These are phyloP conservation scores for Starmerella potacharoeniae DNA, from an alignment of 805 yeast species.

Conservation along the genomic window DNA sequence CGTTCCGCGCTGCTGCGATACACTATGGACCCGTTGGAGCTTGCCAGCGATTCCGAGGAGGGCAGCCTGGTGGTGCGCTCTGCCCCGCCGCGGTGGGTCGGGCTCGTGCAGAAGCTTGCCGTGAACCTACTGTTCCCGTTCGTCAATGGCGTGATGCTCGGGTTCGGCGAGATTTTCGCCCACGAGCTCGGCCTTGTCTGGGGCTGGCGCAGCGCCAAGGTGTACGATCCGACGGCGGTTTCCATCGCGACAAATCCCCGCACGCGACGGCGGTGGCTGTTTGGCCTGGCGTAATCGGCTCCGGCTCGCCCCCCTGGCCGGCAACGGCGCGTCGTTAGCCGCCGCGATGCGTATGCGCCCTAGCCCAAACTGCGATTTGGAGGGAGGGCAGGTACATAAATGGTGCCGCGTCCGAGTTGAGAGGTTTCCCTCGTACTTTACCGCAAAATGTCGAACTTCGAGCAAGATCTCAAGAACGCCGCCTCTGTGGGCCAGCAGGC, in stretches of 20 bases:
- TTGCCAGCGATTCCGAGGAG: slow-evolving; percentile 5
- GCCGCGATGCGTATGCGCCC: not conserved
- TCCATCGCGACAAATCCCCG: slow-evolving; percentile 14
- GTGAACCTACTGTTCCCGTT: slow-evolving; percentile 77
- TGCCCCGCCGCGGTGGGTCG: slow-evolving; percentile 15
- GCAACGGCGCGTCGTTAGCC: not conserved
- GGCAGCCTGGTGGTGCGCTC: not conserved
- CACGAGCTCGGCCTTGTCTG: slow-evolving; percentile 78
- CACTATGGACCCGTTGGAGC: not conserved
- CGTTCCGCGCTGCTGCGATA: not conserved
- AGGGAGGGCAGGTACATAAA: not conserved
- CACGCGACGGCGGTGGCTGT: slow-evolving; percentile 20
- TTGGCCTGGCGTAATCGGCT: slow-evolving; percentile 3
- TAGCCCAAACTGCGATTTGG: not conserved
- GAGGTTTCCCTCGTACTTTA: not conserved
- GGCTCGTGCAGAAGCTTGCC: slow-evolving; percentile 25
- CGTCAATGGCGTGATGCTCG: slow-evolving; percentile 87
- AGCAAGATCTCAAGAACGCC: slow-evolving; percentile 1
- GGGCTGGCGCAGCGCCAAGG: slow-evolving; percentile 57
- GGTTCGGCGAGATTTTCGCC: slow-evolving; percentile 89
- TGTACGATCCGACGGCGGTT: slow-evolving; percentile 18
- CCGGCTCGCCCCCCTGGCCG: no score
- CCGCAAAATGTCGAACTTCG: not conserved
- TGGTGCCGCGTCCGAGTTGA: not conserved
- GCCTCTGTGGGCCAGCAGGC: slow-evolving; percentile 1